phyloP scores from a whole-genome alignment of 1,284 basidiomycete genomes.

The Dichomitus squalens region DNA sequence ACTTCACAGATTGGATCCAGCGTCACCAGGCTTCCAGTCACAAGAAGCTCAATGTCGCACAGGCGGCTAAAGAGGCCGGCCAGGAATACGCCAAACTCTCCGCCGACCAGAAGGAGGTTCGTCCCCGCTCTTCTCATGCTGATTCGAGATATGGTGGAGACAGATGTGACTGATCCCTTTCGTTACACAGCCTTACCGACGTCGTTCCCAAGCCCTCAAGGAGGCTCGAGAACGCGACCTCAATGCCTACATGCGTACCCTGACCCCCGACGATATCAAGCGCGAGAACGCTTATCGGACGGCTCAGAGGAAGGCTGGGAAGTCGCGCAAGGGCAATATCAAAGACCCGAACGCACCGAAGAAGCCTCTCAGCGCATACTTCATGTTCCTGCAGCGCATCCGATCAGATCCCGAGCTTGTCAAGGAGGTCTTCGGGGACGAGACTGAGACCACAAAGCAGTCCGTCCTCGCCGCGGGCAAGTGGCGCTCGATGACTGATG shows the following conservation, averaged over 20 bases:
- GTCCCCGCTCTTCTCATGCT: conserved; percentile 30
- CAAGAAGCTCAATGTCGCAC: conserved; percentile 91
- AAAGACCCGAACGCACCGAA: conserved; percentile 97
- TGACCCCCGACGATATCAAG: conserved; percentile 95
- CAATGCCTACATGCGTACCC: conserved; percentile 82
- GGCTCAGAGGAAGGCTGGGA: conserved; percentile 91
- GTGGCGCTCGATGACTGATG: conserved; percentile 91
- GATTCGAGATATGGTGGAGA: conserved; percentile 25
- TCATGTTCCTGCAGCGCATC: conserved; percentile 92
- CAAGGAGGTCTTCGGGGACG: conserved; percentile 85
- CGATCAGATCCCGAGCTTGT: conserved; percentile 75
- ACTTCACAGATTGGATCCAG: conserved; percentile 95
- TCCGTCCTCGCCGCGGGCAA: conserved; percentile 91
- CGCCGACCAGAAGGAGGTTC: conserved; percentile 81
- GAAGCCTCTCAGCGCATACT: conserved; percentile 94
- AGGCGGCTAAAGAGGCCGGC: conserved; percentile 94
- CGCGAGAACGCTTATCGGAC: conserved; percentile 91
- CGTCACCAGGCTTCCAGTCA: conserved; percentile 80
- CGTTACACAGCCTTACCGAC: conserved; percentile 71
- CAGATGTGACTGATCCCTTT: conserved; percentile 29
- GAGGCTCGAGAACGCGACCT: conserved; percentile 84
- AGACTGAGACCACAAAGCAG: conserved; percentile 93
- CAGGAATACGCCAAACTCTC: conserved; percentile 85
- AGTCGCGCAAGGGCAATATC: conserved; percentile 92
- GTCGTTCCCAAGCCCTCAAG: conserved; percentile 82